Conservation (phyloP, 352 stramenopile species). For the Phytophthora citricola region DNA sequence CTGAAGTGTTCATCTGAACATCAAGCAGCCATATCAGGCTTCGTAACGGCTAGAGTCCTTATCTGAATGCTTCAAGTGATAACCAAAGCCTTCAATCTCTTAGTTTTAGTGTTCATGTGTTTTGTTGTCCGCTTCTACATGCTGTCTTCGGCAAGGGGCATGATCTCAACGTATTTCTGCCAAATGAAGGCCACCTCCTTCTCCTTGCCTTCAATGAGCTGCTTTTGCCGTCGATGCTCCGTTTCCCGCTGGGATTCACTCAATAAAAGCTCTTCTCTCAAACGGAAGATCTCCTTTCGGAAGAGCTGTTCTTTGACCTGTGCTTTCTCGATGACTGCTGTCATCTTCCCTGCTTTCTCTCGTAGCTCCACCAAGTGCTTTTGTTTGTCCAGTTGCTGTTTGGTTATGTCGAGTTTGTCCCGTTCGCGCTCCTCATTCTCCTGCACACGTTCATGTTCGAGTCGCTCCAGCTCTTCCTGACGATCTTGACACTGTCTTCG, state of each 20-base stretch:
- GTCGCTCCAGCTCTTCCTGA: conserved; percentile 24
- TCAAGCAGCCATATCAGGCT: not conserved
- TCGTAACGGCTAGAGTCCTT: conserved; percentile 18
- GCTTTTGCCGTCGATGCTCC: conserved; percentile 52
- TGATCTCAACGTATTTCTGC: conserved; percentile 66
- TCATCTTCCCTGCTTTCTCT: conserved; percentile 32
- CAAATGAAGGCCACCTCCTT: conserved; percentile 77
- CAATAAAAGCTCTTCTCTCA: conserved; percentile 66
- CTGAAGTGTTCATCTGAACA: conserved; percentile 9
- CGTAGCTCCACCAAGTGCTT: conserved; percentile 35
- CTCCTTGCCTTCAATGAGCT: conserved; percentile 61
- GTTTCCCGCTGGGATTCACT: conserved; percentile 68
- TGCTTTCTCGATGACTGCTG: conserved; percentile 42
- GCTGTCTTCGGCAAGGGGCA: conserved; percentile 26
- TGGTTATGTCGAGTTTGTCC: conserved; percentile 27
- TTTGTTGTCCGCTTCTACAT: not conserved
- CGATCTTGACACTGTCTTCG: conserved; percentile 39
- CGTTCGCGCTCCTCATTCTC: conserved; percentile 27
- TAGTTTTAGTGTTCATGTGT: too few relatives aligned
- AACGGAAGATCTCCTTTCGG: conserved; percentile 53
- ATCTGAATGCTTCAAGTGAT: conserved; percentile 2
- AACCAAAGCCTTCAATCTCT: not conserved
- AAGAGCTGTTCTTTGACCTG: conserved; percentile 56
- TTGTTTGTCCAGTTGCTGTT: conserved; percentile 46
- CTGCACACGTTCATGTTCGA: conserved; percentile 26